phyloP scores from a whole-genome alignment of 352 stramenopile species.

The Phytophthora brassicae region DNA sequence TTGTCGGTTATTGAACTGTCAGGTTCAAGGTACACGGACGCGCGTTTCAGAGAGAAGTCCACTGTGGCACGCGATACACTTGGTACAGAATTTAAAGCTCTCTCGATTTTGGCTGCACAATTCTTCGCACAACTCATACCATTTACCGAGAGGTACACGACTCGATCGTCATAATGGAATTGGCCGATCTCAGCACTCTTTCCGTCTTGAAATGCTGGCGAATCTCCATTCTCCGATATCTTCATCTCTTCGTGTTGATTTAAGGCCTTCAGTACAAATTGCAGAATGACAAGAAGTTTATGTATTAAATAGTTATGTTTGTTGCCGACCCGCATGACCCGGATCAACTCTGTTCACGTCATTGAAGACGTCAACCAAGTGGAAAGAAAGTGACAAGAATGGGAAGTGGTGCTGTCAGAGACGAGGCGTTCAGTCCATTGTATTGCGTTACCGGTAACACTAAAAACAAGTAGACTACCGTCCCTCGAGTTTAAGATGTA shows the following conservation, averaged over 20 bases:
- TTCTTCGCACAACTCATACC: constrained; percentile 66
- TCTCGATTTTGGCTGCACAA: background rate
- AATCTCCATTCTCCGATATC: background rate
- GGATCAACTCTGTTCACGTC: constrained; percentile 20
- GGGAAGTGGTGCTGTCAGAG: constrained; percentile 18
- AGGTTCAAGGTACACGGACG: background rate
- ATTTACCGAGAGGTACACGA: constrained; percentile 27
- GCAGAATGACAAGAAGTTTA: background rate
- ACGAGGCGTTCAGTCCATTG: constrained; percentile 2
- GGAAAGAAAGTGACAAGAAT: constrained; percentile 23
- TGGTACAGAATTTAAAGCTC: background rate
- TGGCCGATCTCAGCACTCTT: background rate
- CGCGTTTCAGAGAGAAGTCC: background rate
- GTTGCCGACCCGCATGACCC: background rate
- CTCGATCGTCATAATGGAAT: background rate
- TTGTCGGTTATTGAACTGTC: background rate
- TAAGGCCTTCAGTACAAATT: constrained; percentile 1
- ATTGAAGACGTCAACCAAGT: constrained; percentile 23
- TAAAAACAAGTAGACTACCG: too few relatives aligned
- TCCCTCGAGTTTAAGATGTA: too few relatives aligned
- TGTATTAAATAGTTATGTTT: too few relatives aligned
- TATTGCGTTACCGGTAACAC: constrained; percentile 2
- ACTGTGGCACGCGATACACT: background rate
- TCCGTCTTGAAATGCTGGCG: background rate
- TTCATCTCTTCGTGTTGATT: background rate